Base-by-base conservation (phyloP, 192 early-diverging fungal species). In the Geranomyces variabilis region DNA sequence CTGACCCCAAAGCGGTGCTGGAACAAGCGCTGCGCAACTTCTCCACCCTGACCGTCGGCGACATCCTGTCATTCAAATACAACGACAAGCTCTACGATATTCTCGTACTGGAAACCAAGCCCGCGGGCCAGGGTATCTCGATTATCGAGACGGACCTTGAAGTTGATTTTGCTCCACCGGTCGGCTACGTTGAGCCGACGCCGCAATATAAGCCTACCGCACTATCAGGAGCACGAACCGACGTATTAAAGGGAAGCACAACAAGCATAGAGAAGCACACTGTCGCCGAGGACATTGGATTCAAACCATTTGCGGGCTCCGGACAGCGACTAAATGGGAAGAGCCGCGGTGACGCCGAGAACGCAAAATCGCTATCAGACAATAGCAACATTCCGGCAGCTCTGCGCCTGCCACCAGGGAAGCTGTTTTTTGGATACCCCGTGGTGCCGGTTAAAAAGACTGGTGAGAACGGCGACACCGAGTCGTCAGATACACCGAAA, bases 71-170 rank as follows among this genome's bases (percentile, higher is more conserved):
- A 59, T 94, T 99, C 64, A 88, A 86, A 30, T 99, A 99, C 83
- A 97, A 96, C 74, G 81, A 83, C 57, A 90, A 87, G 66, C 78
- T 90, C 43, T 98, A 93, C 77, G 91, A 93, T 48, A 93, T 99
- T 62, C 72, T 89, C 7, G 94, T 99, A 3, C 83, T 97, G 66
- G 96, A 99, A 75, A 90, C 89, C 21, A 91, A 91, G 72, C 94
- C 97, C 7, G 77, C 63, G 29, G 86, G 87, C 6, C 81, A 83
- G 8, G 97, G 93, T 19, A 93, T 98, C 61, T 94, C 92, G 34
- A 93, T 99, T 67, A 87, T 97, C 28, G 97, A 99, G 76, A 98
- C 96, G 0, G 97, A 99, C 86, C 75, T 99, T 45, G 94, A 96
- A 69, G 95, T 89, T 63, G 97, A 99, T 66, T 98, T 99, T 83